Conservation (phyloP, 495 filamentous ascomycete genomes). For the Aspergillus carlsbadensis region DNA sequence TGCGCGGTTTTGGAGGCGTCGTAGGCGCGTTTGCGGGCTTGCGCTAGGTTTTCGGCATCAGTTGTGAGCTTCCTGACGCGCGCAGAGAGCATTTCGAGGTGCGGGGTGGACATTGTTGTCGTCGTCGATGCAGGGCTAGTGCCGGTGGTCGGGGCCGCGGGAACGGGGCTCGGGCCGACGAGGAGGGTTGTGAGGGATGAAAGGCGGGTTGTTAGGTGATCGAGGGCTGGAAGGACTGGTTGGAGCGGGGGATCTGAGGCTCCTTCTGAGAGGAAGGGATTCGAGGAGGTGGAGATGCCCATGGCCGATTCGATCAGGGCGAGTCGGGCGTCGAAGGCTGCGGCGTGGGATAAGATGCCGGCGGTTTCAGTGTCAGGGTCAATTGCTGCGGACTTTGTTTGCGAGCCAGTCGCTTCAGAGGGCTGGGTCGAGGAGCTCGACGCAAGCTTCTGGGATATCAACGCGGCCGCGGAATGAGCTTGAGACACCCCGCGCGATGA, state of each 20-base stretch:
- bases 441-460: conserved; percentile 35
- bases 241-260: conserved; percentile 65
- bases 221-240: conserved; percentile 74
- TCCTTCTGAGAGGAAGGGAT: conserved; percentile 61
- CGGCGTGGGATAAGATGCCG: conserved; percentile 72
- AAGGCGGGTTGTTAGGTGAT: conserved; percentile 53
- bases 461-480: conserved; percentile 36
- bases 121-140: conserved; percentile 22
- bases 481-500: conserved; percentile 37
- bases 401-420: conserved; percentile 2
- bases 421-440: conserved; percentile 10
- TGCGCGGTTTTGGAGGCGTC: conserved; percentile 66
- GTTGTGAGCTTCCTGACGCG: conserved; percentile 72
- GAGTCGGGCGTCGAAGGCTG: conserved; percentile 83
- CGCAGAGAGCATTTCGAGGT: conserved; percentile 70
- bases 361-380: conserved; percentile 9
- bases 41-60: conserved; percentile 76
- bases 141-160: conserved; percentile 22
- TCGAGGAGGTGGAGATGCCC: conserved; percentile 68
- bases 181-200: conserved; percentile 43
- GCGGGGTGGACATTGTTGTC: conserved; percentile 31
- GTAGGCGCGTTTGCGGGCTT: conserved; percentile 67
- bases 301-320: conserved; percentile 75
- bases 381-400: conserved; percentile 4
- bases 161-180: conserved; percentile 38